Evolutionary conservation across 345 rosid genomes (phyloP), one percentile per base, ranked within the genome.

Genomic region (Salix caprea): DNA sequence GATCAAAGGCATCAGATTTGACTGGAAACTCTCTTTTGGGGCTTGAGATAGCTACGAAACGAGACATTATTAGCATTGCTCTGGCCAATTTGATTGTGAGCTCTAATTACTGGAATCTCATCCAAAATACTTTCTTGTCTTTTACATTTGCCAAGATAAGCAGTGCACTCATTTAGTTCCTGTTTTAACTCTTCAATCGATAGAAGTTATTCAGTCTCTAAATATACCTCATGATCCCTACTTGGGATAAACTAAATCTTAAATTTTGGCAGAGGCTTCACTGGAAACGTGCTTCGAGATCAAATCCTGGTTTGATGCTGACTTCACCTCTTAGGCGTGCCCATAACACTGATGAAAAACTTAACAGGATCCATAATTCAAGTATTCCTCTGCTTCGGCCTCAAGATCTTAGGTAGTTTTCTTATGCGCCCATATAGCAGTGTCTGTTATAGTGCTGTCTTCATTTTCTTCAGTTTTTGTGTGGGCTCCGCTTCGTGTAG

Each of bases 41-140:
- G 79, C 97, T 94, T 67, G 93, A 94, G 85, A 89, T 94, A 58
- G 97, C 98, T 44, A 83, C 92, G 67, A 89, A 94, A 78, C 82
- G 92, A 67, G 96, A 94, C 84, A 90, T 94, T 76, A 89, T 94
- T 70, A 97, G 97, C 80, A 92, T 94, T 85, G 93, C 98, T 82
- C 84, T 94, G 69, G 98, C 98, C 79, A 94, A 94, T 80, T 89
- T 94, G 89, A 91, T 94, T 83, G 98, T 94, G 84, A 87, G 96
- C 80, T 64, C 50, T 48, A 42, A 74, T 76, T 61, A 48, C 24
- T 54, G 34, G 72, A 39, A 7, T 30, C 34, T 68, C 66, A 28
- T 74, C 68, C 16, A 48, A 61, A 40, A 68, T 67, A 34, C 61
- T 60, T 56, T 60, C 26, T 23, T n/a, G 61, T 56, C 26, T 9